Percentiles rank a stretch among this genome's conserved stretches.
These are phyloP conservation scores for Parafenestella ontariensis DNA, from an alignment of 2,329 filamentous ascomycete species.

Conservation along the genomic window DNA sequence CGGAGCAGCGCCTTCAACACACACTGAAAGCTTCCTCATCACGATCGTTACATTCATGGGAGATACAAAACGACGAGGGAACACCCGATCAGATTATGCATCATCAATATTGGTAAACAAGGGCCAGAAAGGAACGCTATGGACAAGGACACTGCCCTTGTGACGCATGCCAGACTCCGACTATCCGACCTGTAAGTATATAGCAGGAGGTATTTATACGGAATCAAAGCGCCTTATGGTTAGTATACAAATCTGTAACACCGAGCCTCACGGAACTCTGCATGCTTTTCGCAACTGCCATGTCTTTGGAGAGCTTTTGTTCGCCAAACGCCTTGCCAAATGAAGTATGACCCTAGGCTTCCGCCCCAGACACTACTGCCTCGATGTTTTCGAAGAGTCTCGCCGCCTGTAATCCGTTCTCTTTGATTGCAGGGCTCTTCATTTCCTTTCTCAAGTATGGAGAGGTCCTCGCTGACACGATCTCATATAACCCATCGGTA, in stretches of 20 bases:
- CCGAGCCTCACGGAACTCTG: background rate
- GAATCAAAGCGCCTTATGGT: background rate
- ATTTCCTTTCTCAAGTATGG: background rate
- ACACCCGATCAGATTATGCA: too few relatives aligned
- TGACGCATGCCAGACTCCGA: too few relatives aligned
- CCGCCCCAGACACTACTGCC: background rate
- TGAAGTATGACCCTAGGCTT: conserved; percentile 20
- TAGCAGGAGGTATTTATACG: background rate
- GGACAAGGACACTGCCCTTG: background rate
- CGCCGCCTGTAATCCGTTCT: background rate
- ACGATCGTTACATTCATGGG: too few relatives aligned
- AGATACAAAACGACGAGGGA: too few relatives aligned
- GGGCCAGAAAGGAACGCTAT: too few relatives aligned
- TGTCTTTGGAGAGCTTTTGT: background rate
- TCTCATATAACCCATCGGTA: conserved; percentile 72
- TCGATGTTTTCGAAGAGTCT: background rate
- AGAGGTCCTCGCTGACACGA: background rate
- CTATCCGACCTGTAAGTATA: background rate
- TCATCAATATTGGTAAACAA: too few relatives aligned
- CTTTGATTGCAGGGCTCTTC: background rate
- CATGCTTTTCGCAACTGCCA: conserved; percentile 4
- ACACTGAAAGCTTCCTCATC: too few relatives aligned
- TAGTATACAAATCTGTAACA: conserved; percentile 17
- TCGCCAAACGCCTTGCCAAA: conserved; percentile 43
- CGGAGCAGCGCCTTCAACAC: too few relatives aligned